These are phyloP conservation scores for Persicaria maculosa DNA, from an alignment of 148 eudicot species.

Conservation along the genomic window DNA sequence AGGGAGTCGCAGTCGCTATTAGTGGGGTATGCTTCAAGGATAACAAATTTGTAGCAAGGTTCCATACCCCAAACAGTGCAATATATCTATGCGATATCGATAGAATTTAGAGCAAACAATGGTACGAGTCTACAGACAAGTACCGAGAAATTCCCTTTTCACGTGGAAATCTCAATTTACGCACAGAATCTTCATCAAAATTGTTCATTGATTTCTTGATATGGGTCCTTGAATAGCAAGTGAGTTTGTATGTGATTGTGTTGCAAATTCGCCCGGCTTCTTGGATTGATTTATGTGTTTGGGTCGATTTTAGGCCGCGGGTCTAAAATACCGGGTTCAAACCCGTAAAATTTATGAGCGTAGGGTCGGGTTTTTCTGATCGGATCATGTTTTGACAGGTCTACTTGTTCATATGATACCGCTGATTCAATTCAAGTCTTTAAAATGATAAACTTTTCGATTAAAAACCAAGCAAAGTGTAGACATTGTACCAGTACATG, in stretches of 20 bases:
- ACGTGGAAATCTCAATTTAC: neutral
- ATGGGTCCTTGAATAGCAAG: neutral
- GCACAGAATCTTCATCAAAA: neutral
- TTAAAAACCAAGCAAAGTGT: too few relatives aligned
- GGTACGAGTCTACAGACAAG: neutral
- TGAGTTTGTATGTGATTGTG: neutral
- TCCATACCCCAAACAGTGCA: slow-evolving; percentile 12
- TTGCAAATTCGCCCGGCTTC: neutral
- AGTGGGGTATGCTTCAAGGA: neutral
- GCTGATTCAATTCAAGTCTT: too few relatives aligned
- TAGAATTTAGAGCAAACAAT: slow-evolving; percentile 7
- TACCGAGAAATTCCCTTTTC: slow-evolving; percentile 6
- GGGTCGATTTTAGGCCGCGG: too few relatives aligned
- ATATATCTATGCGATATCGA: neutral
- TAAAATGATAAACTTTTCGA: too few relatives aligned
- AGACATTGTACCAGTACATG: too few relatives aligned
- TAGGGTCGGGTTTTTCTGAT: too few relatives aligned
- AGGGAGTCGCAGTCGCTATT: neutral
- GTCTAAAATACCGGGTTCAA: too few relatives aligned
- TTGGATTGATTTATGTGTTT: neutral
- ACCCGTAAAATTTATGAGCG: too few relatives aligned
- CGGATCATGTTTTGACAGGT: too few relatives aligned
- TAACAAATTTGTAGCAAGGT: slow-evolving; percentile 3
- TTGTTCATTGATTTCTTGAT: slow-evolving; percentile 1
- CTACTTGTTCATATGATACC: too few relatives aligned